These are phyloP conservation scores for Claviceps fusiformis DNA, from an alignment of 2,329 filamentous ascomycete genomes.

Conservation along the genomic window DNA sequence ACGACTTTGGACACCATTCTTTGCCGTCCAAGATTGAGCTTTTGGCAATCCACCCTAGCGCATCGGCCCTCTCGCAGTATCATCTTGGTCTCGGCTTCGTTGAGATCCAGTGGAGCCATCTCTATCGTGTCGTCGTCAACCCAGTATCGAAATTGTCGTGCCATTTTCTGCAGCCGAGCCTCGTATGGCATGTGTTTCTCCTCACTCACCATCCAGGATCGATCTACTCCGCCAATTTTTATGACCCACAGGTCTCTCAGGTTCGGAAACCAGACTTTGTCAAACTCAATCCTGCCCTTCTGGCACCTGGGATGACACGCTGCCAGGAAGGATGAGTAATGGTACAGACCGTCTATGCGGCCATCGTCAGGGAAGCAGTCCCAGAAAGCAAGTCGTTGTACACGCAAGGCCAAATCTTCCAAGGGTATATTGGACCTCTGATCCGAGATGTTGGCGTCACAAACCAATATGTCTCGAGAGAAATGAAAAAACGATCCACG, in stretches of 20 bases:
- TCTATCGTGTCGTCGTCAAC: not conserved
- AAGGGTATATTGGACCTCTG: constrained; percentile 10
- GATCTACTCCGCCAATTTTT: not conserved
- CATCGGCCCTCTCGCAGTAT: not conserved
- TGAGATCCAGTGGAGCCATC: not conserved
- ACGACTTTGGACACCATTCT: constrained; percentile 25
- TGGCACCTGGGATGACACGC: not conserved
- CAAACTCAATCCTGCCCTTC: not conserved
- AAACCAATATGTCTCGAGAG: not conserved
- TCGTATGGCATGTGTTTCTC: not conserved
- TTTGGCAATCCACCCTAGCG: constrained; percentile 20
- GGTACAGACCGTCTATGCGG: constrained; percentile 15
- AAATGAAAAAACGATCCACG: not conserved
- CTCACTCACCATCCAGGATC: not conserved
- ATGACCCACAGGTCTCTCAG: not conserved
- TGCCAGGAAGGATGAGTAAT: not conserved
- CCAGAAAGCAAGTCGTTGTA: constrained; percentile 24
- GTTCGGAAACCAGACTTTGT: not conserved
- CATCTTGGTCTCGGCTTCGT: not conserved
- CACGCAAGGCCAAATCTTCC: constrained; percentile 19
- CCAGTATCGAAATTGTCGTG: not conserved
- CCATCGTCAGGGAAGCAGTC: constrained; percentile 27
- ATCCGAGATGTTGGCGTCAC: not conserved
- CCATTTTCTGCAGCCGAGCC: not conserved
- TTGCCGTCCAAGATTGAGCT: constrained; percentile 21